phyloP scores from a whole-genome alignment of 2,329 filamentous ascomycete species.

The Botrytis porri region DNA sequence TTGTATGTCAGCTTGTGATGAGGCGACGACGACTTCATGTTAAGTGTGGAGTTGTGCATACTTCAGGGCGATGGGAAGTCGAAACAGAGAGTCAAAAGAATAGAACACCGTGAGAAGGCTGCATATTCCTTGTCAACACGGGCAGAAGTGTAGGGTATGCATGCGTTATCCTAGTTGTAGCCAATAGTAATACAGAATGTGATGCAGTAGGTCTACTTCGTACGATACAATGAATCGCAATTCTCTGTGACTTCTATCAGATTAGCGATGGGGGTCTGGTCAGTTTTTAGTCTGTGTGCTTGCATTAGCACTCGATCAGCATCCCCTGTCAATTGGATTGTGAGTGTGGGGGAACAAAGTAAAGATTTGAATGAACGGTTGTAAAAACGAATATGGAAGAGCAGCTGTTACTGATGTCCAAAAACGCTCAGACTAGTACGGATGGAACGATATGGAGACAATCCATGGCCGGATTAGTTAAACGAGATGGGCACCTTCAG shows the following conservation, averaged over 20 bases:
- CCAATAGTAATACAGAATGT: constrained; percentile 1
- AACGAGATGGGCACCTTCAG: background rate
- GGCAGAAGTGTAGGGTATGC: background rate
- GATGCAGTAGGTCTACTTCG: background rate
- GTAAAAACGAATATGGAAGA: constrained; percentile 23
- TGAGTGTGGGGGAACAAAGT: background rate
- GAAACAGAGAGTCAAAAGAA: background rate
- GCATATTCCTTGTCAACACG: background rate
- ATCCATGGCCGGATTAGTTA: background rate
- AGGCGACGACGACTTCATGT: background rate
- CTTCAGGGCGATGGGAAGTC: background rate
- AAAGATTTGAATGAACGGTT: constrained; percentile 15
- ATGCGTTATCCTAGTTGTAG: constrained; percentile 1
- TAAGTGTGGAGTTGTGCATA: constrained; percentile 1
- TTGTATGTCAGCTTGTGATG: background rate
- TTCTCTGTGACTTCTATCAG: constrained; percentile 22
- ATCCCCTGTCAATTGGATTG: background rate
- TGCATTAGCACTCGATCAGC: constrained; percentile 24
- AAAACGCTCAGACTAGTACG: background rate
- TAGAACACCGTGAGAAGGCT: background rate
- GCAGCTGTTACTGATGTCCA: background rate
- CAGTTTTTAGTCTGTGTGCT: constrained; percentile 29
- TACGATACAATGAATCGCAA: background rate
- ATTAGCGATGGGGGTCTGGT: constrained; percentile 30
- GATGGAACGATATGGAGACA: background rate